Evolutionary conservation across 352 stramenopile species (phyloP).

Genomic region (Phytophthora litchii): DNA sequence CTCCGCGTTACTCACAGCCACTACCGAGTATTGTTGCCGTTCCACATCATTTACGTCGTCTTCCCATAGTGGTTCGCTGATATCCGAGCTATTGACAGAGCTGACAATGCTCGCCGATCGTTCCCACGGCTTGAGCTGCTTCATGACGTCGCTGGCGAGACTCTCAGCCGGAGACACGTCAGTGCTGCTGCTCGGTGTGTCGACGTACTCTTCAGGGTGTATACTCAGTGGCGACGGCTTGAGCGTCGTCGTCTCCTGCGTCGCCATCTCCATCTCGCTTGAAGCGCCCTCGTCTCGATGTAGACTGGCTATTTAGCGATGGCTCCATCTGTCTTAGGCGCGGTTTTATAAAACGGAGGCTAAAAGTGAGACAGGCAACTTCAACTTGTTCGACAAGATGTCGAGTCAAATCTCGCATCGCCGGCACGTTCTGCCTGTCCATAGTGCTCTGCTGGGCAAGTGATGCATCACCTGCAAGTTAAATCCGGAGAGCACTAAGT

Average conservation of each 20-base stretch:
- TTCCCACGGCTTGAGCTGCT: conserved; percentile 20
- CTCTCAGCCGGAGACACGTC: conserved; percentile 15
- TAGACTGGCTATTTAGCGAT: conserved; percentile 15
- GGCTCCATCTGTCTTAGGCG: conserved; percentile 5
- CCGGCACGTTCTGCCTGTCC: too few species aligned
- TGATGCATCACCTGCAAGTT: not conserved
- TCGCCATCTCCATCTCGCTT: conserved; percentile 20
- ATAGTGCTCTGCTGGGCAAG: too few species aligned
- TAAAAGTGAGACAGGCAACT: conserved; percentile 17
- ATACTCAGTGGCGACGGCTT: conserved; percentile 28
- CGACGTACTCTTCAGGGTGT: conserved; percentile 9
- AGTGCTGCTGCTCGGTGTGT: conserved; percentile 14
- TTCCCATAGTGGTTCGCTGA: conserved; percentile 18
- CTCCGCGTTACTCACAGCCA: not conserved
- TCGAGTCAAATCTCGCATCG: not conserved
- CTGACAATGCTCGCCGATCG: conserved; percentile 14
- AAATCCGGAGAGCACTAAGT: not conserved
- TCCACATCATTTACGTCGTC: conserved; percentile 6
- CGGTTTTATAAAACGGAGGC: conserved; percentile 15
- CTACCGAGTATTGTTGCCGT: not conserved
- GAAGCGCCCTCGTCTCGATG: conserved; percentile 3
- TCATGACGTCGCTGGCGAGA: conserved; percentile 8
- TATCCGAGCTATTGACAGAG: conserved; percentile 23
- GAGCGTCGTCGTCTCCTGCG: not conserved
- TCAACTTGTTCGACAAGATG: conserved; percentile 27